Evolutionary conservation across 495 filamentous ascomycete genomes (phyloP).

Genomic region (Hypoxylon crocopeplum): DNA sequence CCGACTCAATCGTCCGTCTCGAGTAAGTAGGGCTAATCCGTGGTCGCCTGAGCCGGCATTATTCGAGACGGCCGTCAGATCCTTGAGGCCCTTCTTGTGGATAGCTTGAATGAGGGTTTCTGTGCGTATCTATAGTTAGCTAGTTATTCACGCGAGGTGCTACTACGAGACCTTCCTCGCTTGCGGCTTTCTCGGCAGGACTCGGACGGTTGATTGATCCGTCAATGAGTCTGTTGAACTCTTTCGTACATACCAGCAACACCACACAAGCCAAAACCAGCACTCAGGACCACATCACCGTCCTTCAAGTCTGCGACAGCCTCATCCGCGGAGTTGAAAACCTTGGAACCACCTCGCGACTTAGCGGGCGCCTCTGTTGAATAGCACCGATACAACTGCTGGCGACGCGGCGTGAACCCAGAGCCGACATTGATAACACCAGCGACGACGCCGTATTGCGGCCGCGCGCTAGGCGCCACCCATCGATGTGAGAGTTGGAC

Average conservation of each 20-base stretch:
- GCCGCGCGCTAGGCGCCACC: slow-evolving; percentile 24
- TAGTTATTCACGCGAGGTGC: neutral
- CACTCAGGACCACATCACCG: slow-evolving; percentile 63
- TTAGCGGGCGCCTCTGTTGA: slow-evolving; percentile 35
- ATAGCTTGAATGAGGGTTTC: slow-evolving; percentile 61
- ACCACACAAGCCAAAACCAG: slow-evolving; percentile 68
- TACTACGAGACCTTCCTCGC: neutral
- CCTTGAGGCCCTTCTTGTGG: slow-evolving; percentile 54
- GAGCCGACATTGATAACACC: neutral
- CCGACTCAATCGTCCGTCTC: slow-evolving; percentile 62
- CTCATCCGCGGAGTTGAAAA: slow-evolving; percentile 64
- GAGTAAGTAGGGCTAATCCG: slow-evolving; percentile 61
- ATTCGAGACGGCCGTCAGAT: slow-evolving; percentile 69
- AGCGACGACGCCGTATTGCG: slow-evolving; percentile 3
- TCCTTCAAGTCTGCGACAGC: slow-evolving; percentile 65
- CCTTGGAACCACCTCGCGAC: slow-evolving; percentile 55
- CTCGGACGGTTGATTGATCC: neutral
- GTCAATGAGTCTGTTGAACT: neutral
- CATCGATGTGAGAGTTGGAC: slow-evolving; percentile 33
- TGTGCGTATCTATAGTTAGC: slow-evolving; percentile 14
- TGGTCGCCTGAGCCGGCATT: slow-evolving; percentile 65
- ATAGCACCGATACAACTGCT: slow-evolving; percentile 22
- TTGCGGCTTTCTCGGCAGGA: no score
- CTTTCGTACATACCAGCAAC: slow-evolving; percentile 55
- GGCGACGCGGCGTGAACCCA: slow-evolving; percentile 1